These are phyloP conservation scores for Trichoderma brevicompactum DNA, from an alignment of 2,329 filamentous ascomycete species.

Conservation along the genomic window DNA sequence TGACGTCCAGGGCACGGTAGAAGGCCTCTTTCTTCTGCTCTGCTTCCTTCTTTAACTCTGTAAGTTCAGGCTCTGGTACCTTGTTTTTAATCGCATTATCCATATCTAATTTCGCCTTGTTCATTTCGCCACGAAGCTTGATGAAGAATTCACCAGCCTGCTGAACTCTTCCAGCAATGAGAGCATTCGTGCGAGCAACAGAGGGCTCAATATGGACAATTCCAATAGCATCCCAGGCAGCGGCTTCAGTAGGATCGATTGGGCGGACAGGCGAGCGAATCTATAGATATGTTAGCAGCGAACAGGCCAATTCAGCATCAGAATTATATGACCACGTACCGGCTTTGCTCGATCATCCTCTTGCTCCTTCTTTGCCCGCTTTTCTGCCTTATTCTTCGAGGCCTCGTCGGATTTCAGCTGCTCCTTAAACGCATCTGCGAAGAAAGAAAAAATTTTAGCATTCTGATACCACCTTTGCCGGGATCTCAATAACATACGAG, in stretches of 20 bases:
- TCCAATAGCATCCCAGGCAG: slow-evolving; percentile 58
- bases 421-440: slow-evolving; percentile 49
- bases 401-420: slow-evolving; percentile 53
- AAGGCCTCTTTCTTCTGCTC: slow-evolving; percentile 54
- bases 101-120: slow-evolving; percentile 51
- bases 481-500: slow-evolving; percentile 38
- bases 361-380: slow-evolving; percentile 50
- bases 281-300: slow-evolving; percentile 31
- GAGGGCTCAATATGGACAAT: slow-evolving; percentile 53
- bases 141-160: slow-evolving; percentile 57
- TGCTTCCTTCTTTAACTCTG: slow-evolving; percentile 47
- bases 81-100: slow-evolving; percentile 52
- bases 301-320: neutral
- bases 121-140: slow-evolving; percentile 53
- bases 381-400: slow-evolving; percentile 51
- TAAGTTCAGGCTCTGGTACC: slow-evolving; percentile 43
- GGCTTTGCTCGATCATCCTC: slow-evolving; percentile 49
- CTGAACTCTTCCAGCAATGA: slow-evolving; percentile 55
- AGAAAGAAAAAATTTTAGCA: neutral
- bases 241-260: slow-evolving; percentile 50
- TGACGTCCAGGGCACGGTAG: slow-evolving; percentile 57
- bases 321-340: slow-evolving; percentile 37
- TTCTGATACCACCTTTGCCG: no score
- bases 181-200: slow-evolving; percentile 43
- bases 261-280: slow-evolving; percentile 52